Conservation (phyloP, 352 stramenopile genomes). For the Pythium plurisporium region DNA sequence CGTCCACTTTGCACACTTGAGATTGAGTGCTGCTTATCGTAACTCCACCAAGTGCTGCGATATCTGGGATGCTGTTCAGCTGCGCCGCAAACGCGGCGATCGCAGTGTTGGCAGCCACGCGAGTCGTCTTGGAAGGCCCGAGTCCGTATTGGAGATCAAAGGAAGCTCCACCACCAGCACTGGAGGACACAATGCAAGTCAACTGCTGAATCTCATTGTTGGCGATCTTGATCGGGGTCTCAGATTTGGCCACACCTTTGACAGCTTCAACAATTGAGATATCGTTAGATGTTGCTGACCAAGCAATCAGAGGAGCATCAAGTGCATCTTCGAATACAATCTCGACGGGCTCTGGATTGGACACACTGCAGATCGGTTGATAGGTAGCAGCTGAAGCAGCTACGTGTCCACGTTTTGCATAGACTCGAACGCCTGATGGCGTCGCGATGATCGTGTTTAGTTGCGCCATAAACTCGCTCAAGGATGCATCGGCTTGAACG, state of each 20-base stretch:
- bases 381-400: slow-evolving; percentile 27
- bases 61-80: slow-evolving; percentile 43
- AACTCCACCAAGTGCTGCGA: slow-evolving; percentile 44
- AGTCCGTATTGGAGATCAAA: slow-evolving; percentile 55
- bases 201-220: slow-evolving; percentile 63
- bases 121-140: slow-evolving; percentile 20
- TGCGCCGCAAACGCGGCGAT: slow-evolving; percentile 34
- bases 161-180: slow-evolving; percentile 21
- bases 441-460: slow-evolving; percentile 49
- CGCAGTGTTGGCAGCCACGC: slow-evolving; percentile 33
- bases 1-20: slow-evolving; percentile 39
- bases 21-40: slow-evolving; percentile 34
- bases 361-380: slow-evolving; percentile 56
- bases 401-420: slow-evolving; percentile 23
- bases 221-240: slow-evolving; percentile 36
- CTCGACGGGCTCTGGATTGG: slow-evolving; percentile 29
- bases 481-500: slow-evolving; percentile 37
- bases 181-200: slow-evolving; percentile 40
- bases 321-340: slow-evolving; percentile 63
- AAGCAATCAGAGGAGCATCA: slow-evolving; percentile 46
- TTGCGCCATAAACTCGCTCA: slow-evolving; percentile 42
- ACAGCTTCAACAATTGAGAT: slow-evolving; percentile 55
- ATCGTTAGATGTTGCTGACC: slow-evolving; percentile 52
- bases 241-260: slow-evolving; percentile 35
- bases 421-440: slow-evolving; percentile 39